Percentiles rank a stretch among this genome's conserved stretches.
Conservation (phyloP, 78 protist genomes). For the Planoprotostelium fungivorum region DNA sequence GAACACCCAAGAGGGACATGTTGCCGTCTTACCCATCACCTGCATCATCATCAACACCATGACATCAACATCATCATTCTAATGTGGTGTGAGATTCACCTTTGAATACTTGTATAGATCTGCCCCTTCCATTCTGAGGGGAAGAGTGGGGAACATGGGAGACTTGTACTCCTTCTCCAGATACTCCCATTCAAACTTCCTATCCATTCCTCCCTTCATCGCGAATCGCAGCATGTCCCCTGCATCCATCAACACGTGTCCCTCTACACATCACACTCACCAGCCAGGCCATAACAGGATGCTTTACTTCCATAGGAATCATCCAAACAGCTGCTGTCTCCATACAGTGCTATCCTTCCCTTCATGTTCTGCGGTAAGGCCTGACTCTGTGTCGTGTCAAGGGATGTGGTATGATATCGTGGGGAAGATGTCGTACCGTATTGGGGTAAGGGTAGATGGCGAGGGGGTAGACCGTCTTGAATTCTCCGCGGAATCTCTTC, state of each 20-base stretch:
- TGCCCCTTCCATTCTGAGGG: not conserved
- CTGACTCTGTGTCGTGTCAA: not conserved
- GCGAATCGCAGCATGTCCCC: not conserved
- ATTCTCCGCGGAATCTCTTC: not conserved
- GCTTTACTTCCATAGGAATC: not conserved
- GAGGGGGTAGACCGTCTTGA: not conserved
- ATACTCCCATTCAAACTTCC: not conserved
- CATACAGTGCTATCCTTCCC: slow-evolving; percentile 20
- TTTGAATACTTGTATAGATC: not conserved
- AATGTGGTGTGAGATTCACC: not conserved
- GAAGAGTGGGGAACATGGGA: not conserved
- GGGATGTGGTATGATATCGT: not conserved
- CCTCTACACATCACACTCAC: not conserved
- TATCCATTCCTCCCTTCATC: not conserved
- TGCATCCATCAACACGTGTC: not conserved
- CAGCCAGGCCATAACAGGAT: slow-evolving; percentile 3
- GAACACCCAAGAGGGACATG: not conserved
- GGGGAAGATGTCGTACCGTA: not conserved
- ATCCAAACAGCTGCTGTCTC: slow-evolving; percentile 17
- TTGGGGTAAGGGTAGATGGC: not conserved
- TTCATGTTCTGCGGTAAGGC: not conserved
- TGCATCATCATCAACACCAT: not conserved
- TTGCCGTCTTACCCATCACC: not conserved
- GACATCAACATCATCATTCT: not conserved
- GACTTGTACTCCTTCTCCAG: not conserved